phyloP scores from a whole-genome alignment of 495 filamentous ascomycete genomes.

The Venustampulla echinocandica region DNA sequence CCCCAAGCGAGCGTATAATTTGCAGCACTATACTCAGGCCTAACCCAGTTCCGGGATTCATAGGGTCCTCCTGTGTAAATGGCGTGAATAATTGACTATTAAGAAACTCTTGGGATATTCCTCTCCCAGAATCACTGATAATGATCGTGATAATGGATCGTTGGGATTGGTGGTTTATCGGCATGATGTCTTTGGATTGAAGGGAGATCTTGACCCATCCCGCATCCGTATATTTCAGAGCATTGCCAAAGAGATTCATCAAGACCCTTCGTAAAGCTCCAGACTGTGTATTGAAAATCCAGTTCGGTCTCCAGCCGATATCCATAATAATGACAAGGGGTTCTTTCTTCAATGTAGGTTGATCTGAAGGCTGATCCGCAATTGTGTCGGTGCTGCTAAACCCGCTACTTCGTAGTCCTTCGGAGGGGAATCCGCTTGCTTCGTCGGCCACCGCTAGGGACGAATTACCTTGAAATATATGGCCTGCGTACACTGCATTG shows the following conservation, averaged over 20 bases:
- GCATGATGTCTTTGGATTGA: not conserved
- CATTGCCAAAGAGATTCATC: conserved; percentile 75
- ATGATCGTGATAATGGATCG: conserved; percentile 1
- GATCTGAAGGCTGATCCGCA: no score
- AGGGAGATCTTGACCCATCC: conserved; percentile 47
- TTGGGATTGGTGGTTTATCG: not conserved
- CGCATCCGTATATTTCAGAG: conserved; percentile 63
- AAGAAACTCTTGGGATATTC: conserved; percentile 59
- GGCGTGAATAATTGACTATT: conserved; percentile 54
- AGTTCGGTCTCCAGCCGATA: conserved; percentile 19
- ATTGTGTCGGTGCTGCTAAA: no score
- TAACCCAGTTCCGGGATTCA: conserved; percentile 54
- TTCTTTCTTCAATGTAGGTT: no score
- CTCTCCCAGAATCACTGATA: conserved; percentile 26
- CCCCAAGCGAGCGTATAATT: conserved; percentile 48
- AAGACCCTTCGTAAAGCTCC: conserved; percentile 59
- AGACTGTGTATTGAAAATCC: conserved; percentile 20
- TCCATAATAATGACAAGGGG: conserved; percentile 25
- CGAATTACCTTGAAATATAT: no score
- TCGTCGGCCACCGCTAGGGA: no score
- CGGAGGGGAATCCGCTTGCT: no score
- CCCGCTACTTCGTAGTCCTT: no score
- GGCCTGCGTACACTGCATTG: no score
- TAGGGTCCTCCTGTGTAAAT: conserved; percentile 59
- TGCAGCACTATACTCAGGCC: conserved; percentile 60